phyloP scores from a whole-genome alignment of 2,329 filamentous ascomycete species.

The Cyphellophora europaea region DNA sequence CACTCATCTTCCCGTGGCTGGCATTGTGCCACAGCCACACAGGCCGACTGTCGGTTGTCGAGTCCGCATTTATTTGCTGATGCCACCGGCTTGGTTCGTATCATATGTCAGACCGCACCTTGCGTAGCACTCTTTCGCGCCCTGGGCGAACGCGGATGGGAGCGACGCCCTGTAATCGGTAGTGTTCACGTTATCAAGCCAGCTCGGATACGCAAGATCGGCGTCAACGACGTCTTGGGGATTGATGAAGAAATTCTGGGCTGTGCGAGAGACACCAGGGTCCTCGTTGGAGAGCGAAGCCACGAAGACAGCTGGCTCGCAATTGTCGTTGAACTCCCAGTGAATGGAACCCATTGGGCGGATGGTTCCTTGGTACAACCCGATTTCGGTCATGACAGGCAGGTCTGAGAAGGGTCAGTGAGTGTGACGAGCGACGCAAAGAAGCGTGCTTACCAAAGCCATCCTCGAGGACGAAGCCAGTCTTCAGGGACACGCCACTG shows the following conservation, averaged over 20 bases:
- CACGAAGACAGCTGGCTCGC: background rate
- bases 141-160: constrained; percentile 8
- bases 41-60: too few species aligned
- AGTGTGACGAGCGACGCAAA: background rate
- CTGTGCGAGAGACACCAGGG: constrained; percentile 26
- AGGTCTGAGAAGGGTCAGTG: constrained; percentile 22
- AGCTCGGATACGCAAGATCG: constrained; percentile 9
- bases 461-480: constrained; percentile 46
- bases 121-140: constrained; percentile 7
- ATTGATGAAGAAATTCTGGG: constrained; percentile 41
- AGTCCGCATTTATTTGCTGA: constrained; percentile 6
- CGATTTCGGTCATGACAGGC: constrained; percentile 27
- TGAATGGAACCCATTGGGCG: constrained; percentile 49
- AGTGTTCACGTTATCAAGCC: constrained; percentile 9
- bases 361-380: constrained; percentile 32
- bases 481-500: constrained; percentile 35
- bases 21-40: too few species aligned
- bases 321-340: constrained; percentile 44
- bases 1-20: too few species aligned
- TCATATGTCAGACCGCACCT: constrained; percentile 7
- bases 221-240: constrained; percentile 36
- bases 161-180: constrained; percentile 9
- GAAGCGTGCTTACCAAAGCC: constrained; percentile 5
- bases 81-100: constrained; percentile 9
- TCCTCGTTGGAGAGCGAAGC: constrained; percentile 24